phyloP scores from a whole-genome alignment of 345 rosid species.

The Hypericum androsaemum region DNA sequence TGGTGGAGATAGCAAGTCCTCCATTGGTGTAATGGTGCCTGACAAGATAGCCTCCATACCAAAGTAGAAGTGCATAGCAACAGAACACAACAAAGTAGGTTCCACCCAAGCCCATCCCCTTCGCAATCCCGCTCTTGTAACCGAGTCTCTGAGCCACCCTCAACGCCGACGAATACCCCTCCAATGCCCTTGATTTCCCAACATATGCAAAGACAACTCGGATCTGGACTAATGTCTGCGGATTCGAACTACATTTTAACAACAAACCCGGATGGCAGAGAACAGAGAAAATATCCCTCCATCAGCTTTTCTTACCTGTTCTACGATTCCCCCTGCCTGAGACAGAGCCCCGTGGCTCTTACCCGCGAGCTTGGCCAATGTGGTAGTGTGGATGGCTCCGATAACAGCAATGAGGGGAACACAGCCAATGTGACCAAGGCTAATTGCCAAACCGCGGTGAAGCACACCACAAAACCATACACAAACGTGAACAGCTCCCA shows the following conservation, averaged over 20 bases:
- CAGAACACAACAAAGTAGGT: constrained; percentile 95
- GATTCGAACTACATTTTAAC: constrained; percentile 20
- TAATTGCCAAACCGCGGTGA: constrained; percentile 98
- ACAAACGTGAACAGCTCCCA: constrained; percentile 88
- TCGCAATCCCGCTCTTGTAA: constrained; percentile 73
- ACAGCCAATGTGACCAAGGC: constrained; percentile 92
- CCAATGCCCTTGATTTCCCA: constrained; percentile 80
- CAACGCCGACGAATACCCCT: constrained; percentile 76
- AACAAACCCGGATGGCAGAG: constrained; percentile 22
- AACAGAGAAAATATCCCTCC: constrained; percentile 6
- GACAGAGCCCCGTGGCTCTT: constrained; percentile 84
- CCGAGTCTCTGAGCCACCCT: constrained; percentile 69
- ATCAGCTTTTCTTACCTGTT: constrained; percentile 67
- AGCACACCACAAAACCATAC: constrained; percentile 89
- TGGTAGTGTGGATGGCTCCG: constrained; percentile 70
- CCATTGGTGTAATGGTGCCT: constrained; percentile 89
- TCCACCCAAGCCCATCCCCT: constrained; percentile 93
- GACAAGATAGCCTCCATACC: constrained; percentile 93
- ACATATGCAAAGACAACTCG: constrained; percentile 85
- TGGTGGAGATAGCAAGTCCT: constrained; percentile 89
- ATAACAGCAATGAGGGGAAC: constrained; percentile 89
- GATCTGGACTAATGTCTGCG: constrained; percentile 86
- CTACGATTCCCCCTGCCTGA: constrained; percentile 83
- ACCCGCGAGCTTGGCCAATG: constrained; percentile 64
- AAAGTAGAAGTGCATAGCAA: constrained; percentile 81